phyloP scores from a whole-genome alignment of 331 rosid genomes.

The Telfairia occidentalis region DNA sequence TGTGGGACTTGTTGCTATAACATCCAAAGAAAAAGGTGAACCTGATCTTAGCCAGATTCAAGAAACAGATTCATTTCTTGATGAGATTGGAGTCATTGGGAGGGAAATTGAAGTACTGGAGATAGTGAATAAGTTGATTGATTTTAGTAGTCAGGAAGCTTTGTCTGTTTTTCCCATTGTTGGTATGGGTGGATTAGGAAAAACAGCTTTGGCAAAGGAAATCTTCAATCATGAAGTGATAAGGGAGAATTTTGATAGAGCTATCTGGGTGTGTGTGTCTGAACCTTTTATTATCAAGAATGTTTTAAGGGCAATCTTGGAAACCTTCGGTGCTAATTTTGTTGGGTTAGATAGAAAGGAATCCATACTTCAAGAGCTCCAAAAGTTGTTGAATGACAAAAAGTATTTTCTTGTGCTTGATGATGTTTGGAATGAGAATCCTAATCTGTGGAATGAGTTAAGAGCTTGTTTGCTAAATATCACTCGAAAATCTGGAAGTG shows the following conservation, averaged over 20 bases:
- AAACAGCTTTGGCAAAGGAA: conserved; percentile 17
- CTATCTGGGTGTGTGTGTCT: conserved; percentile 18
- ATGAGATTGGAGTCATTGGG: conserved; percentile 3
- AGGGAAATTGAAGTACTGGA: background rate
- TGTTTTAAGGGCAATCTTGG: conserved; percentile 3
- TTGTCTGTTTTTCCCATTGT: conserved; percentile 18
- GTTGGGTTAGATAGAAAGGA: background rate
- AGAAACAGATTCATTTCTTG: conserved; percentile 6
- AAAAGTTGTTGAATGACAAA: conserved; percentile 8
- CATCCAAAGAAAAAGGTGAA: background rate
- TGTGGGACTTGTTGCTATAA: conserved; percentile 5
- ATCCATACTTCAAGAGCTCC: background rate
- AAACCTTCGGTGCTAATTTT: background rate
- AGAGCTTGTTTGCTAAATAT: background rate
- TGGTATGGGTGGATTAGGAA: conserved; percentile 32
- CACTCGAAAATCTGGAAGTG: conserved; percentile 8
- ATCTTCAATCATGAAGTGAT: conserved; percentile 14
- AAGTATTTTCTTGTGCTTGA: conserved; percentile 23
- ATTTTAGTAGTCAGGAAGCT: background rate
- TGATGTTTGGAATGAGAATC: conserved; percentile 22
- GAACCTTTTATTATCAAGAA: conserved; percentile 10
- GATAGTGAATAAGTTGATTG: background rate
- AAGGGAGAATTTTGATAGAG: background rate
- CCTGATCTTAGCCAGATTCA: background rate
- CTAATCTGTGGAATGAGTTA: conserved; percentile 7